Evolutionary conservation across 2,329 filamentous ascomycete genomes (phyloP).

Genomic region (Calonectria pseudoreteaudii): DNA sequence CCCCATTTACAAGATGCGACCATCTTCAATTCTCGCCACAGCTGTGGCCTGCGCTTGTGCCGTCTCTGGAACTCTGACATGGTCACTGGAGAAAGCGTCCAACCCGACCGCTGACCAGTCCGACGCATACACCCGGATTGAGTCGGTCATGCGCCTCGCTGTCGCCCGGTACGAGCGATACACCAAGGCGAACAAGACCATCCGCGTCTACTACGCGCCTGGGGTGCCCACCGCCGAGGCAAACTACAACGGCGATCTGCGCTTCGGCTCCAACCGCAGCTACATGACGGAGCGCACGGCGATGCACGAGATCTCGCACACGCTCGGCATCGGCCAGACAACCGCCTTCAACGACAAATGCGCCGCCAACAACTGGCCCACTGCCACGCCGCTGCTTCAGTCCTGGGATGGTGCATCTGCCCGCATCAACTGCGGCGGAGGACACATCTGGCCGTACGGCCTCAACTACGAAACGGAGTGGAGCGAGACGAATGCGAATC

Average conservation of each 20-base stretch:
- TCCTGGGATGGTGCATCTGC: conserved; percentile 54
- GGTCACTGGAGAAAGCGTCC: conserved; percentile 49
- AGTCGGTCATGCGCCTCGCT: conserved; percentile 54
- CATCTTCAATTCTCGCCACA: conserved; percentile 44
- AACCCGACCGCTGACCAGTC: conserved; percentile 56
- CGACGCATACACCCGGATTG: conserved; percentile 59
- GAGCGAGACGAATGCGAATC: conserved; percentile 57
- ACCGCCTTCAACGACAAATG: conserved; percentile 53
- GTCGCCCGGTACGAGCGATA: conserved; percentile 53
- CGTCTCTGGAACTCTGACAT: conserved; percentile 53
- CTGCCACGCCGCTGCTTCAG: conserved; percentile 52
- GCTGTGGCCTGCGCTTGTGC: conserved; percentile 45
- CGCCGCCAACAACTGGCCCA: conserved; percentile 55
- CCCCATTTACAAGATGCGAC: conserved; percentile 46
- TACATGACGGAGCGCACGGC: conserved; percentile 63
- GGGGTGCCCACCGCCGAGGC: conserved; percentile 60
- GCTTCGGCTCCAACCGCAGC: conserved; percentile 57
- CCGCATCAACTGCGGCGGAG: conserved; percentile 54
- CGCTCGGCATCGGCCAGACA: conserved; percentile 60
- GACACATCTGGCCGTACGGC: conserved; percentile 56
- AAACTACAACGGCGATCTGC: conserved; percentile 59
- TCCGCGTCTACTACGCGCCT: conserved; percentile 56
- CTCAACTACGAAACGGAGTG: conserved; percentile 58
- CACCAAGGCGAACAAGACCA: conserved; percentile 50
- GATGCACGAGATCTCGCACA: conserved; percentile 61